phyloP scores from a whole-genome alignment of 2,329 filamentous ascomycete genomes.

The Xylaria polymorpha region DNA sequence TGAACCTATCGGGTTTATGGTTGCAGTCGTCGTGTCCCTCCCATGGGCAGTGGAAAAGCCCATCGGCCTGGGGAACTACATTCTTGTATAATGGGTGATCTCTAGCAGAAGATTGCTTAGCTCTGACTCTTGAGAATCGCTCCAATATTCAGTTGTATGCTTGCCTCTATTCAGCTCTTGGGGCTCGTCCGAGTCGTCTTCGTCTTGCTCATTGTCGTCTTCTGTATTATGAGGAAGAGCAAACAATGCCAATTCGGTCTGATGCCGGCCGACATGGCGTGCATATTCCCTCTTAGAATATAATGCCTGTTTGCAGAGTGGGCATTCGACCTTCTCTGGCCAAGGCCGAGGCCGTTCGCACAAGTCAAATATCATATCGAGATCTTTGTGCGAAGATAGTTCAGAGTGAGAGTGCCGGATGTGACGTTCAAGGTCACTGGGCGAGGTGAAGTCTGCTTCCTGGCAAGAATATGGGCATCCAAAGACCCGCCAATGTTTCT shows the following conservation, averaged over 20 bases:
- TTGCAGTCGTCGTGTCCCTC: no score
- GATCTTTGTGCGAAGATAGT: constrained; percentile 1
- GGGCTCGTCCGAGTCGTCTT: background rate
- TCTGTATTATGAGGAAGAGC: constrained; percentile 15
- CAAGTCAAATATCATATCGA: constrained; percentile 9
- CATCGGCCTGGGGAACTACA: no score
- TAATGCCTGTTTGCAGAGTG: constrained; percentile 9
- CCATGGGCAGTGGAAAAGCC: no score
- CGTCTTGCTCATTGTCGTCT: background rate
- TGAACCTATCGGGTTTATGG: no score
- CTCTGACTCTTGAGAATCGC: background rate
- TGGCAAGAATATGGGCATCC: constrained; percentile 27
- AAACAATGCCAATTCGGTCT: constrained; percentile 24
- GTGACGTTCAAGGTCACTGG: constrained; percentile 8
- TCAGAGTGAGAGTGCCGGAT: constrained; percentile 7
- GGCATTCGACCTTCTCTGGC: constrained; percentile 6
- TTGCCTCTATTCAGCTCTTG: background rate
- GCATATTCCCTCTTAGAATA: constrained; percentile 16
- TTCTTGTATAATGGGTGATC: no score
- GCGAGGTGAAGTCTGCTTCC: constrained; percentile 7
- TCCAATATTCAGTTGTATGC: background rate
- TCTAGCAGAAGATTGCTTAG: no score
- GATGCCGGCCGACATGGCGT: constrained; percentile 27
- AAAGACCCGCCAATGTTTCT: constrained; percentile 24
- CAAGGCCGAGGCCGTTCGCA: constrained; percentile 10